These are phyloP conservation scores for Arctium minus DNA, from an alignment of 129 eudicot genomes.

Conservation along the genomic window DNA sequence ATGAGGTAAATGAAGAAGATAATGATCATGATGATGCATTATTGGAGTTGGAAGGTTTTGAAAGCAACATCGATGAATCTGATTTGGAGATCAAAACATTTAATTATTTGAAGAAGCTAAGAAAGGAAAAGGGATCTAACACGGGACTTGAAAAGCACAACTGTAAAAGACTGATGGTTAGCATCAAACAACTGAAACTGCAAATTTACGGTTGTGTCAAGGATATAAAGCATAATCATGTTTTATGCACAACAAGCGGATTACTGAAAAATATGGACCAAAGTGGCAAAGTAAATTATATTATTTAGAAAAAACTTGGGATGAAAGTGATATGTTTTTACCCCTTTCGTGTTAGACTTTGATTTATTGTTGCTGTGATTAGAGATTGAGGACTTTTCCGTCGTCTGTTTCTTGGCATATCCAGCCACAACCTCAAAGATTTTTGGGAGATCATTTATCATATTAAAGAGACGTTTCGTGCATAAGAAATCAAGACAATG, in stretches of 20 bases:
- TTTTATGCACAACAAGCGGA: not conserved
- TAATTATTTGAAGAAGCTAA: too few species aligned
- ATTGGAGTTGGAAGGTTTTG: too few species aligned
- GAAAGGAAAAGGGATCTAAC: too few species aligned
- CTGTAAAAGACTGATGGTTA: not conserved
- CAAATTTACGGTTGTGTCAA: not conserved
- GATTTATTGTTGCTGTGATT: slow-evolving; percentile 67
- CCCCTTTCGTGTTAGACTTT: slow-evolving; percentile 79
- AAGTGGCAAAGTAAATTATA: not conserved
- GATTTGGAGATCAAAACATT: too few species aligned
- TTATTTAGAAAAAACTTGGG: not conserved
- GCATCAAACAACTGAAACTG: not conserved
- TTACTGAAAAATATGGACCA: not conserved
- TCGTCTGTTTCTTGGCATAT: slow-evolving; percentile 55
- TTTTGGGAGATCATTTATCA: slow-evolving; percentile 88
- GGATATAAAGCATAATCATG: not conserved
- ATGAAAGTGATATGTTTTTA: slow-evolving; percentile 23
- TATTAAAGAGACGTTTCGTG: slow-evolving; percentile 79
- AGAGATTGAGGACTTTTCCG: slow-evolving; percentile 58
- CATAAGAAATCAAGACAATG: slow-evolving; percentile 18
- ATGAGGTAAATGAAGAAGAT: too few species aligned
- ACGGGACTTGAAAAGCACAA: too few species aligned
- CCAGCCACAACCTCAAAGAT: slow-evolving; percentile 75
- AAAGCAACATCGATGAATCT: too few species aligned
- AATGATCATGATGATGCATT: too few species aligned